These are phyloP conservation scores for Solanum hybrid DNA, from an alignment of 305 asterid genomes.

Conservation along the genomic window DNA sequence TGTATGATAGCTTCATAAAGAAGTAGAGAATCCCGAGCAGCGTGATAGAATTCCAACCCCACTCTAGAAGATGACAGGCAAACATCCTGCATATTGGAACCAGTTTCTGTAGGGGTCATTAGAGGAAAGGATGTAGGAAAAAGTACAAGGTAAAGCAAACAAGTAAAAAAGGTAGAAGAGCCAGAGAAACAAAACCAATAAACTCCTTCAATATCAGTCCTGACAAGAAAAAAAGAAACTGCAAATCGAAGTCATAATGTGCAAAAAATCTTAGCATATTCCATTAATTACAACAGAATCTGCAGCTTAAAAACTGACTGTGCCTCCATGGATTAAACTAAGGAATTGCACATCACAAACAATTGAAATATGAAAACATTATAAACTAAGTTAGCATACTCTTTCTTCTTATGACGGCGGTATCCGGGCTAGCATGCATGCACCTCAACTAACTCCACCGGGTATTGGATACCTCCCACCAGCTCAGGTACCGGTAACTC, in stretches of 20 bases:
- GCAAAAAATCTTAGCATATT: not conserved
- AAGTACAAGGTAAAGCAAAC: not conserved
- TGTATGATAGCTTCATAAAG: conserved; percentile 88
- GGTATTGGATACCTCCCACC: not conserved
- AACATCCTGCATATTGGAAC: conserved; percentile 54
- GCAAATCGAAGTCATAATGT: not conserved
- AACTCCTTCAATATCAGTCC: not conserved
- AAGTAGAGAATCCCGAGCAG: conserved; percentile 72
- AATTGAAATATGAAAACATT: not conserved
- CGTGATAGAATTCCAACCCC: conserved; percentile 71
- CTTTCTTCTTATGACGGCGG: not conserved
- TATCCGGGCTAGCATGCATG: not conserved
- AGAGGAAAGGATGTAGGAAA: not conserved
- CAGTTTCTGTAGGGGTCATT: conserved; percentile 6
- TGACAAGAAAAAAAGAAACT: not conserved
- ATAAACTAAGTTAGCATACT: not conserved
- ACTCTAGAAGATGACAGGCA: conserved; percentile 79
- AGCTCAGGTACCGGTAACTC: not conserved
- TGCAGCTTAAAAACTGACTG: not conserved
- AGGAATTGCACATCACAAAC: not conserved
- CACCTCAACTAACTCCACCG: not conserved
- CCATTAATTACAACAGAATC: not conserved
- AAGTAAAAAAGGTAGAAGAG: not conserved
- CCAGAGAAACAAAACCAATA: not conserved
- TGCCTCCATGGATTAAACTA: not conserved